phyloP scores from a whole-genome alignment of 164 flowering plant species.

The Stephania yunnanensis region DNA sequence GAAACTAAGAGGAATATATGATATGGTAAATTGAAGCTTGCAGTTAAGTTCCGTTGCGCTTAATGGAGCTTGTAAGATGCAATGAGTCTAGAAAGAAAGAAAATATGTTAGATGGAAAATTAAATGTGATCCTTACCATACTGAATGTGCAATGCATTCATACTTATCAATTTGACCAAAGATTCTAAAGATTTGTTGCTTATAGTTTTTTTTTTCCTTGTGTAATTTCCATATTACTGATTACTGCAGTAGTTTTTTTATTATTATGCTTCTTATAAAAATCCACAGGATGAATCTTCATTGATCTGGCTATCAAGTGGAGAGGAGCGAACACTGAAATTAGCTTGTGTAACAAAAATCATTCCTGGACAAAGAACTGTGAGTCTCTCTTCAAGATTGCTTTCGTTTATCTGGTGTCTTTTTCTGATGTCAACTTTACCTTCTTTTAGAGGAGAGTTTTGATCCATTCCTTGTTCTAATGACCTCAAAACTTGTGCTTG shows the following conservation, averaged over 20 bases:
- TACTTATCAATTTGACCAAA: not conserved
- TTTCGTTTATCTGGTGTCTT: not conserved
- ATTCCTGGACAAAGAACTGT: constrained; percentile 99
- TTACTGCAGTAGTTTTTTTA: not conserved
- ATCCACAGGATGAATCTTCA: constrained; percentile 76
- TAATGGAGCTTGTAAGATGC: not conserved
- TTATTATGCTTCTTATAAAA: not conserved
- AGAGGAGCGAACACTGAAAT: constrained; percentile 77
- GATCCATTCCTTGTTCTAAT: not conserved
- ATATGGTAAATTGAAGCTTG: not conserved
- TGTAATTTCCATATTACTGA: not conserved
- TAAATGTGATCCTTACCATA: not conserved
- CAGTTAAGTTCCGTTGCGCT: not conserved
- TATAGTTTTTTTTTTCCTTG: not conserved
- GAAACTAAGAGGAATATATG: not conserved
- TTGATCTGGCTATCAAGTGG: constrained; percentile 88
- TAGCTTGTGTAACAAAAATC: constrained; percentile 79
- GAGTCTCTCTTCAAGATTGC: constrained; percentile 28
- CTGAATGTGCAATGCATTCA: not conserved
- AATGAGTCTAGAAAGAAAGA: not conserved
- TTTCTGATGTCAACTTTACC: not conserved
- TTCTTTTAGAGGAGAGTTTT: not conserved
- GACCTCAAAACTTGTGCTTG: not conserved
- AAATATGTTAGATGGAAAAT: not conserved
- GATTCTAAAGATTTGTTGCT: not conserved